phyloP scores from a whole-genome alignment of 2,329 filamentous ascomycete genomes.

The Colletotrichum scovillei region DNA sequence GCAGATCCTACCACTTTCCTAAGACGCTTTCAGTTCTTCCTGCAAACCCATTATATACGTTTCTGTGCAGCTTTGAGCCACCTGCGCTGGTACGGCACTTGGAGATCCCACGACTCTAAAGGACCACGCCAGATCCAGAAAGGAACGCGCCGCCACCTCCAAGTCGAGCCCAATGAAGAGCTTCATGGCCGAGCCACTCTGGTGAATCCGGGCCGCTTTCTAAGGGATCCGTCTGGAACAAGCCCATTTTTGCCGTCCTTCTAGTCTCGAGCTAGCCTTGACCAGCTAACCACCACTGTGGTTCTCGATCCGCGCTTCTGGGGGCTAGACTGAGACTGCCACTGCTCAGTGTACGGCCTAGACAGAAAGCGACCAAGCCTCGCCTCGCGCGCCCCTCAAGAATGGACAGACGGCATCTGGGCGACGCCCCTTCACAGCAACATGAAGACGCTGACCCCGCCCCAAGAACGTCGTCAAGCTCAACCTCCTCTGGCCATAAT shows the following conservation, averaged over 20 bases:
- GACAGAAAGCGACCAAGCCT: slow-evolving; percentile 24
- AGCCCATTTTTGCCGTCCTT: slow-evolving; percentile 17
- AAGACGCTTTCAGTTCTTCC: slow-evolving; percentile 29
- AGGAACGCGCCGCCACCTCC: slow-evolving; percentile 26
- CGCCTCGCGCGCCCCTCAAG: slow-evolving; percentile 11
- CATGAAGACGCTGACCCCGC: slow-evolving; percentile 28
- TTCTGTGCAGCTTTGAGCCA: slow-evolving; percentile 11
- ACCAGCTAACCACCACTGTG: slow-evolving; percentile 8
- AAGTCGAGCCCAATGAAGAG: slow-evolving; percentile 24
- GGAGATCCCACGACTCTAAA: neutral
- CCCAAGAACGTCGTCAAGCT: neutral
- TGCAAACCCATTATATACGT: neutral
- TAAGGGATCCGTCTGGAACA: slow-evolving; percentile 22
- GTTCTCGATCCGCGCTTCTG: slow-evolving; percentile 14
- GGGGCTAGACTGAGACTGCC: slow-evolving; percentile 12
- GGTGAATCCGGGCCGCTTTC: slow-evolving; percentile 32
- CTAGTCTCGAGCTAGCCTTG: slow-evolving; percentile 14
- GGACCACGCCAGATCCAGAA: slow-evolving; percentile 21
- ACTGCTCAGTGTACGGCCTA: slow-evolving; percentile 6
- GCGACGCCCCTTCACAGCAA: slow-evolving; percentile 29
- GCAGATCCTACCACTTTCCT: neutral
- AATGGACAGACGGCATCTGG: slow-evolving; percentile 15
- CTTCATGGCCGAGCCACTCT: slow-evolving; percentile 21
- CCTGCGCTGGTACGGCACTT: slow-evolving; percentile 2
- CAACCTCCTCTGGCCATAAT: slow-evolving; percentile 4